Conservation (phyloP, 371 early-diverging fungal species). For the Actinomucor elegans region DNA sequence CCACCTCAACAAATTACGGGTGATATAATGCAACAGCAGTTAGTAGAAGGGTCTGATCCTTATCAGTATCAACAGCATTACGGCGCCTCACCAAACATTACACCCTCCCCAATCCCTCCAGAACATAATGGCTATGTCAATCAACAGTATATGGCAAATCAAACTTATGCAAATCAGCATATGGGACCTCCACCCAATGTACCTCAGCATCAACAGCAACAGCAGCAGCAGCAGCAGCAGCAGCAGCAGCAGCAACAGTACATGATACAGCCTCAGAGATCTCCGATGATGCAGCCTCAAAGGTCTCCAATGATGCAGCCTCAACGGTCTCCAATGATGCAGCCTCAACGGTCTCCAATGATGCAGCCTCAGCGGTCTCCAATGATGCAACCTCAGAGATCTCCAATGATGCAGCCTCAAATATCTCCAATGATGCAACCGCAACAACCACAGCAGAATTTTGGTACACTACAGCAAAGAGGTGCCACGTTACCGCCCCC, state of each 20-base stretch:
- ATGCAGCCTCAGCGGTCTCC: slow-evolving; percentile 23
- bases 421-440: slow-evolving; percentile 23
- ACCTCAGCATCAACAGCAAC: slow-evolving; percentile 4
- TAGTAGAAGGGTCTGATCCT: background rate
- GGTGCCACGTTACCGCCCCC: slow-evolving; percentile 16
- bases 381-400: slow-evolving; percentile 17
- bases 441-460: slow-evolving; percentile 6
- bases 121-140: too few species aligned
- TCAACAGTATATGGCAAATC: background rate
- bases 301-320: slow-evolving; percentile 20
- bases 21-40: background rate
- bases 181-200: background rate
- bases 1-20: slow-evolving; percentile 7
- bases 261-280: background rate
- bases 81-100: background rate
- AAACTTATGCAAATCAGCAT: background rate
- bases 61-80: background rate
- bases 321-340: slow-evolving; percentile 22
- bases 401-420: slow-evolving; percentile 14
- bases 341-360: slow-evolving; percentile 16
- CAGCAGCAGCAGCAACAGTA: slow-evolving; percentile 6
- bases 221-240: slow-evolving; percentile 1
- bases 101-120: background rate
- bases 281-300: slow-evolving; percentile 15
- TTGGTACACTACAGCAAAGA: slow-evolving; percentile 5